Percentiles rank a stretch among this genome's conserved stretches.
Conservation (phyloP, 2,329 filamentous ascomycete species). For the Cladosporium halotolerans region DNA sequence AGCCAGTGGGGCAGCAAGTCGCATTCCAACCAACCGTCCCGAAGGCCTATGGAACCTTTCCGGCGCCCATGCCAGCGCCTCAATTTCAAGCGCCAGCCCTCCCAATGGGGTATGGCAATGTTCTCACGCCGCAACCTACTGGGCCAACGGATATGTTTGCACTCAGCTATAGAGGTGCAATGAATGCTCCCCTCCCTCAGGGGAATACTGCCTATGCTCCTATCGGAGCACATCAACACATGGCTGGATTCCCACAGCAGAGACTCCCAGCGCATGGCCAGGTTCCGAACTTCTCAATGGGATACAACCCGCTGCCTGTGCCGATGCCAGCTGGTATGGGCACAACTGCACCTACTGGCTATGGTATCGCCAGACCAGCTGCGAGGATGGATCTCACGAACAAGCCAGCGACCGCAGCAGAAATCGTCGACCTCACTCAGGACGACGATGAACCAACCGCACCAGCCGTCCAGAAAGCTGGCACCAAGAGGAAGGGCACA, state of each 20-base stretch:
- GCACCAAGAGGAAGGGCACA: background rate
- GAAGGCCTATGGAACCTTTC: background rate
- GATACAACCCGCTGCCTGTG: background rate
- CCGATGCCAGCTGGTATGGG: background rate
- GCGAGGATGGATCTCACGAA: background rate
- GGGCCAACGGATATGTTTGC: too few relatives aligned
- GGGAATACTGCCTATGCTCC: too few relatives aligned
- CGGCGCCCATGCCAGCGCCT: background rate
- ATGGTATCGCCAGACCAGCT: background rate
- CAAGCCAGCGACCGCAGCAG: background rate
- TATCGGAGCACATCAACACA: too few relatives aligned
- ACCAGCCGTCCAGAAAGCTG: background rate
- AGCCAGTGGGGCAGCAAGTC: too few relatives aligned
- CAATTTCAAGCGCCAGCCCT: background rate
- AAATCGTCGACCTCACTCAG: conserved; percentile 1
- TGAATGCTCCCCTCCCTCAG: too few relatives aligned
- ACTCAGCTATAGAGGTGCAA: too few relatives aligned
- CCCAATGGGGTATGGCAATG: too few relatives aligned
- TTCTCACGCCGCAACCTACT: too few relatives aligned
- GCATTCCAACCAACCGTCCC: background rate
- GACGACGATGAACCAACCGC: background rate
- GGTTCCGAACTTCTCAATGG: too few relatives aligned
- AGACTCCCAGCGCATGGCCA: too few relatives aligned
- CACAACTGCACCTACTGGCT: background rate
- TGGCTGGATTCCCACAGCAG: too few relatives aligned